Evolutionary conservation across 108 stramenopile species (phyloP).

Genomic region (Fistulifera pelliculosa): DNA sequence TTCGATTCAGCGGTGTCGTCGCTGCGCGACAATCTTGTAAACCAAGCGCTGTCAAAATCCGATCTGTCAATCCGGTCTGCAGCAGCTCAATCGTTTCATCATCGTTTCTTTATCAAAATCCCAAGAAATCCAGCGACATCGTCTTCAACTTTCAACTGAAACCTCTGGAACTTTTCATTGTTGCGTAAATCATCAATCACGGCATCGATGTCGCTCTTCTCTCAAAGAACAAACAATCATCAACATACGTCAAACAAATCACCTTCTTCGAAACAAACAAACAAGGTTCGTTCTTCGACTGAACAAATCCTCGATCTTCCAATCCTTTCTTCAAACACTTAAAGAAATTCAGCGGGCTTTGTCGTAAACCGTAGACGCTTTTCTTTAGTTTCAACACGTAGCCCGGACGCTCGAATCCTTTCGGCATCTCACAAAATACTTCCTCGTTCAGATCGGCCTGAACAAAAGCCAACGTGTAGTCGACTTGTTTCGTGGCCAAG

Average conservation of each 20-base stretch:
- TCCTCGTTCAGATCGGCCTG: conserved; percentile 23
- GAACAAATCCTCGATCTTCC: conserved; percentile 10
- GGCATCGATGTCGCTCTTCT: conserved; percentile 5
- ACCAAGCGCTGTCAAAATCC: conserved; percentile 26
- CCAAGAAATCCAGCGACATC: conserved; percentile 34
- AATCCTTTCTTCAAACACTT: conserved; percentile 12
- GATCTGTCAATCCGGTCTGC: conserved; percentile 25
- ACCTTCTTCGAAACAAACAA: conserved; percentile 31
- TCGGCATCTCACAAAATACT: conserved; percentile 27
- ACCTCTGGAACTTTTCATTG: background rate
- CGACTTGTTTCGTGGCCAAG: conserved; percentile 27
- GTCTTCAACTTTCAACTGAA: conserved; percentile 24
- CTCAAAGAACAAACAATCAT: conserved; percentile 26
- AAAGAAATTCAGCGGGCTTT: conserved; percentile 22
- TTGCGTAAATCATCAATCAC: conserved; percentile 10
- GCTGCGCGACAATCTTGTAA: background rate
- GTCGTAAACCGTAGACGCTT: conserved; percentile 23
- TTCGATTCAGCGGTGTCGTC: background rate
- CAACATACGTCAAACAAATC: conserved; percentile 39
- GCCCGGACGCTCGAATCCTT: conserved; percentile 19
- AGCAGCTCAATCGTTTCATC: conserved; percentile 17
- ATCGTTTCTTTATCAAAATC: conserved; percentile 21
- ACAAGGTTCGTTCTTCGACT: conserved; percentile 35
- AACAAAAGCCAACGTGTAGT: conserved; percentile 42
- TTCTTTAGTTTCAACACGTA: conserved; percentile 18